These are phyloP conservation scores for Tetrapisispora fleetii DNA, from an alignment of 805 yeast species.

Conservation along the genomic window DNA sequence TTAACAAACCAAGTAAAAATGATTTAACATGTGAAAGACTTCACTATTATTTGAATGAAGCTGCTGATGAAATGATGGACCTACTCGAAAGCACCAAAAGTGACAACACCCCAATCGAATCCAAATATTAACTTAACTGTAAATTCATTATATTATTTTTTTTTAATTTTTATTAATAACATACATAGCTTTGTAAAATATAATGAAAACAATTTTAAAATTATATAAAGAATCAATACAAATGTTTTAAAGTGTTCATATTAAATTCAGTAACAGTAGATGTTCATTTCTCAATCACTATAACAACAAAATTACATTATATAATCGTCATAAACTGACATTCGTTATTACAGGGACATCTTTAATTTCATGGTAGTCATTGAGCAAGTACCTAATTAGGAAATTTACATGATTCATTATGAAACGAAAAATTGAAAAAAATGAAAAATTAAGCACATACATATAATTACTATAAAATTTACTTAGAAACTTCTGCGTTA, in stretches of 20 bases:
- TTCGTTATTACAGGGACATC: too few species aligned
- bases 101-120: background rate
- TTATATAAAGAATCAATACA: too few species aligned
- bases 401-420: background rate
- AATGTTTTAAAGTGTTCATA: too few species aligned
- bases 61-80: constrained; percentile 74
- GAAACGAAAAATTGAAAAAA: background rate
- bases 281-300: too few species aligned
- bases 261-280: too few species aligned
- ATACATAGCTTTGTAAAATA: background rate
- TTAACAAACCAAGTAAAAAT: constrained; percentile 40
- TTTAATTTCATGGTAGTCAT: too few species aligned
- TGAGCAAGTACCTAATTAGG: constrained; percentile 1
- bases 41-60: constrained; percentile 58
- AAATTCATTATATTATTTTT: background rate
- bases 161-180: background rate
- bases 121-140: background rate
- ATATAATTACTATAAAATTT: background rate
- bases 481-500: background rate
- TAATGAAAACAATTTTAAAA: background rate
- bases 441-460: background rate
- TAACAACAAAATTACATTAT: too few species aligned
- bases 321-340: too few species aligned
- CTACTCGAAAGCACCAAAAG: constrained; percentile 32
- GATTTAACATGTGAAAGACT: constrained; percentile 31